phyloP scores from a whole-genome alignment of 2,329 filamentous ascomycete species.

The Aspergillus ibericus region DNA sequence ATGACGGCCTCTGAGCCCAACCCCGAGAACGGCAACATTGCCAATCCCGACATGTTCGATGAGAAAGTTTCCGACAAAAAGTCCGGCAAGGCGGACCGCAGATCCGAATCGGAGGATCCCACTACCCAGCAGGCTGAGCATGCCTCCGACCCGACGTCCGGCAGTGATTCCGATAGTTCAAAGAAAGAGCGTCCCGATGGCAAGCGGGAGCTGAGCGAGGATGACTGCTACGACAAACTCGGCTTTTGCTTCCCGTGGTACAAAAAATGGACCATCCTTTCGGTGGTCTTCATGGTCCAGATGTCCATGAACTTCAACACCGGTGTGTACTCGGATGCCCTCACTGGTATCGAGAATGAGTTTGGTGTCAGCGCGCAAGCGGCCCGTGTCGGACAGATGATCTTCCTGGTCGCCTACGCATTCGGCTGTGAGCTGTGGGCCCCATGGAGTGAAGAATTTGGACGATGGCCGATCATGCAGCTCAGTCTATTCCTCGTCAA shows the following conservation, averaged over 20 bases:
- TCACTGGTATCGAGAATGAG: slow-evolving; percentile 64
- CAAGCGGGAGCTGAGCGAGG: slow-evolving; percentile 47
- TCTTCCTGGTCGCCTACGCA: slow-evolving; percentile 77
- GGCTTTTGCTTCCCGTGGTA: slow-evolving; percentile 60
- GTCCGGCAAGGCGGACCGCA: not conserved
- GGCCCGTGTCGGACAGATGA: slow-evolving; percentile 71
- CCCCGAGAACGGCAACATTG: not conserved
- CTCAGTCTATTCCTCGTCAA: slow-evolving; percentile 73
- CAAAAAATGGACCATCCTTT: slow-evolving; percentile 73
- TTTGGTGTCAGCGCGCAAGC: slow-evolving; percentile 68
- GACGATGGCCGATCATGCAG: slow-evolving; percentile 74
- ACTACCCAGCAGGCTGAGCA: not conserved
- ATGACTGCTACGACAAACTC: slow-evolving; percentile 66
- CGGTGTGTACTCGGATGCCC: slow-evolving; percentile 69
- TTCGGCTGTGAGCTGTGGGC: slow-evolving; percentile 89
- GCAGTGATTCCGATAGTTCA: not conserved
- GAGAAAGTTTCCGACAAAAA: not conserved
- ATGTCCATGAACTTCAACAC: slow-evolving; percentile 80
- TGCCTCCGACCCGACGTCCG: not conserved
- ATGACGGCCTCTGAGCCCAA: not conserved
- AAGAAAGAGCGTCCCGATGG: slow-evolving; percentile 7
- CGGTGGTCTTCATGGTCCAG: slow-evolving; percentile 72
- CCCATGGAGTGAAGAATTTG: slow-evolving; percentile 81
- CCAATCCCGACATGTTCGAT: not conserved
- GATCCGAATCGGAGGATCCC: not conserved